Conservation (phyloP, 2,329 filamentous ascomycete genomes). For the Falciphora oryzae region DNA sequence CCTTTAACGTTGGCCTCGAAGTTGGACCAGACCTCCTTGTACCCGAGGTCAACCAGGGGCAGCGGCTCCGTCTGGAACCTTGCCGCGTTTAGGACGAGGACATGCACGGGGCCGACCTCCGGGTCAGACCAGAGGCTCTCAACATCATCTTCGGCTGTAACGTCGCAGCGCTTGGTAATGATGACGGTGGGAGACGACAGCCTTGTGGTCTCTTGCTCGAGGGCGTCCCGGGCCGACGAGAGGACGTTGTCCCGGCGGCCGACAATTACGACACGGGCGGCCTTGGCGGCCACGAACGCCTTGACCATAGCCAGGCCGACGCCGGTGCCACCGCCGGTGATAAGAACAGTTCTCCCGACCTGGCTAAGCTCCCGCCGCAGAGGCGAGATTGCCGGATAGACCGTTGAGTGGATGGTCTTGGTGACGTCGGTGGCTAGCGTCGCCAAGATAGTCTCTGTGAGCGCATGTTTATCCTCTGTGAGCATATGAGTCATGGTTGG, state of each 20-base stretch:
- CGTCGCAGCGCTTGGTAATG: not conserved
- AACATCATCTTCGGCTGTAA: slow-evolving; percentile 4
- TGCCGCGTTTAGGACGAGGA: slow-evolving; percentile 16
- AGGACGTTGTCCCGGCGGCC: slow-evolving; percentile 13
- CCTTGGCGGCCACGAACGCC: slow-evolving; percentile 11
- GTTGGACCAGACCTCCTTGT: slow-evolving; percentile 14
- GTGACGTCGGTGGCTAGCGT: slow-evolving; percentile 13
- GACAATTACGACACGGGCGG: slow-evolving; percentile 12
- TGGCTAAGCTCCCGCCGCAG: slow-evolving; percentile 15
- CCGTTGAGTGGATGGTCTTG: not conserved
- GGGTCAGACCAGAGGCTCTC: slow-evolving; percentile 9
- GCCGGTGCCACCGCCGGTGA: slow-evolving; percentile 14
- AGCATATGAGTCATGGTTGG: no score
- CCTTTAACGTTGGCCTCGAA: slow-evolving; percentile 18
- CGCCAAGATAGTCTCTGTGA: no score
- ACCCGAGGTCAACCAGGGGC: slow-evolving; percentile 13
- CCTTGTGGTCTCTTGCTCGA: slow-evolving; percentile 2
- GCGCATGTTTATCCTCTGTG: no score
- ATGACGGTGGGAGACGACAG: slow-evolving; percentile 7
- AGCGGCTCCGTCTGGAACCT: not conserved
- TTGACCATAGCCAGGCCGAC: slow-evolving; percentile 14
- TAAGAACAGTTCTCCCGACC: slow-evolving; percentile 23
- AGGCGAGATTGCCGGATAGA: slow-evolving; percentile 13
- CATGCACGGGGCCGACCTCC: slow-evolving; percentile 7
- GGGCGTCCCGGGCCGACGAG: slow-evolving; percentile 3